Base-by-base conservation (phyloP, 768 basidiomycete genomes). In the Lepiota brunneoincarnata region DNA sequence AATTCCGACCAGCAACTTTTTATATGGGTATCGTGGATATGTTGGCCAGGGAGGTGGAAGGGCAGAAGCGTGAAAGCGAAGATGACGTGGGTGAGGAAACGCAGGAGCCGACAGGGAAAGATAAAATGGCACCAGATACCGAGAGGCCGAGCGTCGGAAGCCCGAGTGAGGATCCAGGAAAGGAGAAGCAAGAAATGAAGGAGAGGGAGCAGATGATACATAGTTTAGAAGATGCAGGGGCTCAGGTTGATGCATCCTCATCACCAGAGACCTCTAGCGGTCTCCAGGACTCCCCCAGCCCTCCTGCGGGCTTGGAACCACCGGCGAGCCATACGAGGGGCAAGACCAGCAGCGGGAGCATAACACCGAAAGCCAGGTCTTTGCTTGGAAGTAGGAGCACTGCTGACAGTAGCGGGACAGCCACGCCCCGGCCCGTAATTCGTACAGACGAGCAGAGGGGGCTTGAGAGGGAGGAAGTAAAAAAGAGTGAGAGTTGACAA, bases 1-100 rank as follows among this genome's bases (percentile, higher is more conserved):
- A 88, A 54, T 98, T 97, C 75, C 87, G 87, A 53, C 93, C 93
- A 2, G 90, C 88, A 18, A 91, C 89, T 7, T 98, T 98, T 68
- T 98, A 96, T 64, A 80, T 92, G 5, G 86, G 89, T 37, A 80
- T 93, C 40, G 88, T 79, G 6, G 89, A 93, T 65, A 79, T 88
- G 71, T 71, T 93, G 23, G 89, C 91, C 2, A 76, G 80, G 7
- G 83, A 86, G 47, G 91, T 91, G 23, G 91, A 93, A 62, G 82
- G 82, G 1, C 75, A 67, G 49, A 54, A 41, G 38, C 58, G 49
- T 10, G 54, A 58, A 6, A 57, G 58, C 11, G 58, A 49, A 17
- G 38, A 58, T 37, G 20, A 54, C 4, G 40, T 4, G 38, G 45
- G 14, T 37, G 41, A 21, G 54, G 36, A 55, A 40, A 38, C 36